Evolutionary conservation across 768 basidiomycete genomes (phyloP).

Genomic region (Macrolepiota dolichaula): DNA sequence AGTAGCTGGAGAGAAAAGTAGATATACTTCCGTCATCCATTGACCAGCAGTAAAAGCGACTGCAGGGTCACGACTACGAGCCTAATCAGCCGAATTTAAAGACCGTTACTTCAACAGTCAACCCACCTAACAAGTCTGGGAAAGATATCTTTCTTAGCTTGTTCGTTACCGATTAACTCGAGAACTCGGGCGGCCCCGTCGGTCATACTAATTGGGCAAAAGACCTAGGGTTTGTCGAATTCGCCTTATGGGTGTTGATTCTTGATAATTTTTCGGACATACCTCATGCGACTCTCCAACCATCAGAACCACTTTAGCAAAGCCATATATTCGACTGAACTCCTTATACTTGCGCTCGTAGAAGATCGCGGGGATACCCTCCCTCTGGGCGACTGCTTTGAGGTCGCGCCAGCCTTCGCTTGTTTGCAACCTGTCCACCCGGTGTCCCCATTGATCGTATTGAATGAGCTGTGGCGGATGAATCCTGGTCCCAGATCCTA

Average conservation of each 20-base stretch:
- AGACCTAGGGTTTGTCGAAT: slow-evolving; percentile 35
- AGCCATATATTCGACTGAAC: slow-evolving; percentile 60
- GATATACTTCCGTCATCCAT: slow-evolving; percentile 76
- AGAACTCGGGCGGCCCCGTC: slow-evolving; percentile 75
- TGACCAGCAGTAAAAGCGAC: slow-evolving; percentile 71
- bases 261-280: neutral
- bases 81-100: neutral
- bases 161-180: slow-evolving; percentile 58
- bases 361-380: slow-evolving; percentile 65
- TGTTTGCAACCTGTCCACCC: slow-evolving; percentile 62
- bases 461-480: slow-evolving; percentile 55
- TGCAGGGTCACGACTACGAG: slow-evolving; percentile 54
- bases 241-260: neutral
- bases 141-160: slow-evolving; percentile 56
- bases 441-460: slow-evolving; percentile 73
- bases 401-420: slow-evolving; percentile 72
- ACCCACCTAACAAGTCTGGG: slow-evolving; percentile 59
- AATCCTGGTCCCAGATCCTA: slow-evolving; percentile 41
- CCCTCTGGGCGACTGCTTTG: slow-evolving; percentile 57
- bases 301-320: slow-evolving; percentile 62
- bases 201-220: slow-evolving; percentile 78
- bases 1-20: slow-evolving; percentile 20
- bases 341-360: slow-evolving; percentile 63
- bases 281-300: slow-evolving; percentile 65
- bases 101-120: neutral